Evolutionary conservation across 225 moss, liverwort and hornwort species (phyloP).

Genomic region (Marchantia paleacea): DNA sequence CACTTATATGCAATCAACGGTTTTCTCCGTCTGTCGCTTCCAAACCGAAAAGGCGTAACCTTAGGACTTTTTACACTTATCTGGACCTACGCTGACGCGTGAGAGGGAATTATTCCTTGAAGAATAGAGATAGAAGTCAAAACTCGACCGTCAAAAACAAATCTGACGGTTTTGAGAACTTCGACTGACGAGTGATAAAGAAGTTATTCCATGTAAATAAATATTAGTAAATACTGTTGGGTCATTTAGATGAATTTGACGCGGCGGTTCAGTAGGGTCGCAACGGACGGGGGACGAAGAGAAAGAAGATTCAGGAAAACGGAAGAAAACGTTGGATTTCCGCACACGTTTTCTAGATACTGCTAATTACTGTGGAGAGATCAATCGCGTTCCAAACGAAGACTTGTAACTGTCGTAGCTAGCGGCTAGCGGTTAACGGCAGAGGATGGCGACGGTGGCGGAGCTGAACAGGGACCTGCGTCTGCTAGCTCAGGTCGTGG

Average conservation of each 20-base stretch:
- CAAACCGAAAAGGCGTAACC: neutral
- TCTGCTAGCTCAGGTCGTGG: constrained; percentile 43
- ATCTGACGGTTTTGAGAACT: no score
- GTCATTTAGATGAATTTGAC: no score
- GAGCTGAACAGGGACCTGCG: constrained; percentile 45
- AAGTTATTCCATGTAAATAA: no score
- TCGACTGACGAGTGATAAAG: no score
- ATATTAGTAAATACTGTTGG: no score
- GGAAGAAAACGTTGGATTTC: neutral
- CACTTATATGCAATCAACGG: neutral
- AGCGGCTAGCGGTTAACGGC: neutral
- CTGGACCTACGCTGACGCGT: no score
- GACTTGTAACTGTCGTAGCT: neutral
- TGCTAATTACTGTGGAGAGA: neutral
- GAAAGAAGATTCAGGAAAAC: no score
- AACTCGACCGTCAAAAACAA: no score
- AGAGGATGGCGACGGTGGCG: constrained; percentile 44
- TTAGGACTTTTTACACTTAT: neutral
- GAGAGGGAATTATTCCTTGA: no score
- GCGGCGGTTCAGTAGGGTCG: neutral
- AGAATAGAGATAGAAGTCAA: no score
- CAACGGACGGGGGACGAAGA: neutral
- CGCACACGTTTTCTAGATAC: neutral
- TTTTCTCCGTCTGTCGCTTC: neutral
- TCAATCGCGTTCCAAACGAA: neutral